These are phyloP conservation scores for Sonneratia caseolaris DNA, from an alignment of 345 rosid genomes.

Conservation along the genomic window DNA sequence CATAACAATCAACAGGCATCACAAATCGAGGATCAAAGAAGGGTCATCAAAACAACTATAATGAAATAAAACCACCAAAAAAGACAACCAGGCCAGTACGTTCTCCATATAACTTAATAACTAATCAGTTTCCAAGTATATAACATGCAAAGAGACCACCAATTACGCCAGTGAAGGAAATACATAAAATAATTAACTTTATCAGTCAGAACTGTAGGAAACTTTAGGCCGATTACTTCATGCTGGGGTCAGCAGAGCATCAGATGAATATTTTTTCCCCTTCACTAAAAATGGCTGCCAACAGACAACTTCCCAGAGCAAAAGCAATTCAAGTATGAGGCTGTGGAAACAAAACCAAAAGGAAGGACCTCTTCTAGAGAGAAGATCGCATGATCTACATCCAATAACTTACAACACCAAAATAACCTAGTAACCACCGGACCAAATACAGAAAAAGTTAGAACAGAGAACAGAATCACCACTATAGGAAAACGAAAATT, in stretches of 20 bases:
- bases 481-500: slow-evolving; percentile 8
- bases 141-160: not conserved
- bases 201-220: not conserved
- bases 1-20: not conserved
- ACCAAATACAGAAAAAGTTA: too few species aligned
- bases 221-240: not conserved
- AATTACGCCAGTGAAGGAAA: not conserved
- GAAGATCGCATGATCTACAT: too few species aligned
- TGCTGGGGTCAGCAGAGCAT: too few species aligned
- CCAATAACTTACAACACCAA: too few species aligned
- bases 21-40: not conserved
- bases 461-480: not conserved
- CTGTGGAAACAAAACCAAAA: too few species aligned
- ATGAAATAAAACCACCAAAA: not conserved
- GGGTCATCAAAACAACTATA: not conserved
- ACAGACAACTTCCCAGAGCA: too few species aligned
- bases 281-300: too few species aligned
- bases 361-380: too few species aligned
- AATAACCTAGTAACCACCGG: too few species aligned
- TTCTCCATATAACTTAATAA: not conserved
- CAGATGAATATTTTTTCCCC: too few species aligned
- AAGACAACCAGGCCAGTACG: not conserved
- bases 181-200: not conserved
- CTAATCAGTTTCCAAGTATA: not conserved
- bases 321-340: too few species aligned